Base-by-base conservation (phyloP, 1,284 basidiomycete species). In the Cryptococcus sp. region DNA sequence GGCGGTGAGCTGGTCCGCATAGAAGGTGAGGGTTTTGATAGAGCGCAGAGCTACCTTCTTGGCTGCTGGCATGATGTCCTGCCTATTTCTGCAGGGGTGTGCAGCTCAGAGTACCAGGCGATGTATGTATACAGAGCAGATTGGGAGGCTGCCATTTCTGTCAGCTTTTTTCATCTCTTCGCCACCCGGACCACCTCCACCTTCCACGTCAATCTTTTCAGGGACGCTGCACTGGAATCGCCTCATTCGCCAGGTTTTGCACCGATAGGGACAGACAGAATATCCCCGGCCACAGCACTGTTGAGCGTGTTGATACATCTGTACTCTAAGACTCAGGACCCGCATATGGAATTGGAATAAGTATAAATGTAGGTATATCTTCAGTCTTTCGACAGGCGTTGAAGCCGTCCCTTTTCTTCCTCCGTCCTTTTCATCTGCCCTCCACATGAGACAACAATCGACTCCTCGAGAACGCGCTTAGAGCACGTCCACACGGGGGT, bases 11-110 rank as follows among this genome's bases (percentile, higher is more conserved):
- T 79, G 75, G 62, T 82, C 84, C 46, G 85, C 81, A 79, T 91
- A 88, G 71, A 96, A 89, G 0, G 88, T 92, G 52, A 95, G 79
- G 2, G 90, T 82, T 1, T 81, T 80, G 62, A 95, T 87, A 55
- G 79, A 80, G 7, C 83, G 81, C 44, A 93, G 83, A 52, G 84
- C 80, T 52, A 89, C 77, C 47, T 68, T 69, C 36, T 64, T 69
- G 20, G 39, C 35, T 36, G 45, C 46, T 8, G 46, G 43, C 50
- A 53, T 57, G 15, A 37, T 50, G 28, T 4, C 21, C 12, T 33
- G 20, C 9, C 36, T 33, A 33, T 38, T 5, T 33, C 4, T 33
- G 28, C 28, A 33, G 28, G 28, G 5, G 28, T 4, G 5, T 33
- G 28, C 28, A 33, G 5, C 28, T 33, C 28, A 5, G 28, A 9